Base-by-base conservation (phyloP, 306 rosid genomes). In the Quercus engelmannii region DNA sequence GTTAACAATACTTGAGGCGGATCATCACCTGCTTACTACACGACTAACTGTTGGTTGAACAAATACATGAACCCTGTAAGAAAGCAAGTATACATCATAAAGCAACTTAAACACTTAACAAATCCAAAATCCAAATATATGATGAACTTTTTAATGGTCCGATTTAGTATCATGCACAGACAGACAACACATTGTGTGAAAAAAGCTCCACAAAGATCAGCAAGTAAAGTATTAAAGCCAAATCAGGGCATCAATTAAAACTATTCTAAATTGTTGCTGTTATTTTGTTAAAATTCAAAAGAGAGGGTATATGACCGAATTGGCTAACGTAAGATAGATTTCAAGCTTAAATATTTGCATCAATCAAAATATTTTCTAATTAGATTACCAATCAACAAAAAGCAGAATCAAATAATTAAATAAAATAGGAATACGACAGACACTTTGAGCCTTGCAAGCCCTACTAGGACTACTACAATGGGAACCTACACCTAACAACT, bases 1-100 rank as follows among this genome's bases (percentile, higher is more conserved):
- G 54, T 49, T 49, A 67, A 67, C 13, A 33, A 33, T 67, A 8
- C 19, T 19, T 33, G 18, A 33, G 26, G 72, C 19, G 0, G 77
- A 85, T 76, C 30, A 78, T 80, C 74, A 89, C 99, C 99, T 94
- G 97, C 85, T 91, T 56, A 91, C 91, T 61, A 92, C 96, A 59
- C 99, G 99, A 79, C 87, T 89, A 68, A 84, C 85, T n/a, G 95
- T 88, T 86, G 99, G 99, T 69, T 89, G 99, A 84, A 85, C 90
- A 92, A 94, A 92, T 65, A 88, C 80, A 82, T 91, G 97, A 86
- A 94, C 97, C 97, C 97, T 94, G 92, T 35, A 85, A 80, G 82
- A 33, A 76, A 78, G 14, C 21, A 81, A 67, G 82, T 30, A 64
- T 7, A 63, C 38, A 38, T 70, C 61, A 57, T 78, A 69, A 80